Conservation (phyloP, 129 eudicot genomes). For the Flaveria trinervia region DNA sequence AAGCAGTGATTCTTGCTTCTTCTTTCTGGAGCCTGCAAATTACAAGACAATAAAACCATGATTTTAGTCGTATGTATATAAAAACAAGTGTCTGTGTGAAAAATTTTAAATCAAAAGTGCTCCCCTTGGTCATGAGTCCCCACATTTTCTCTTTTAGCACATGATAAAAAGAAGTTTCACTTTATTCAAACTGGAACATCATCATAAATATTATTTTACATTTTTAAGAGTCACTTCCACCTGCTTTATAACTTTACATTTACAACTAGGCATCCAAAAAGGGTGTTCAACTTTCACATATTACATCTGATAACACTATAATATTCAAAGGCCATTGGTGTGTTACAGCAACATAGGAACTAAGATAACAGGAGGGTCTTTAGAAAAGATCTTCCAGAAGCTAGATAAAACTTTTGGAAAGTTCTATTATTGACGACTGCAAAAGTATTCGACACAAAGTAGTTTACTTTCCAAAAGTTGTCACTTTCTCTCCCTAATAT, state of each 20-base stretch:
- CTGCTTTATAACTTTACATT: slow-evolving; percentile 12
- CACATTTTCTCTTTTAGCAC: slow-evolving; percentile 17
- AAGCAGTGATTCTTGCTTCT: slow-evolving; percentile 87
- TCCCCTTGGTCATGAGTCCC: slow-evolving; percentile 24
- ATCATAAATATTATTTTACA: neutral
- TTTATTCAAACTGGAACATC: neutral
- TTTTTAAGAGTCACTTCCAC: slow-evolving; percentile 14
- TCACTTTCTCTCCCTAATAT: neutral
- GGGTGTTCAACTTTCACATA: slow-evolving; percentile 8
- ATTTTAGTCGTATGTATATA: slow-evolving; percentile 10
- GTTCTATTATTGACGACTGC: slow-evolving; percentile 8
- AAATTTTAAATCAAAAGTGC: slow-evolving; percentile 9
- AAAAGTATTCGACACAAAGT: neutral
- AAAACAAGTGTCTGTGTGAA: slow-evolving; percentile 8
- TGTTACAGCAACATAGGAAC: neutral
- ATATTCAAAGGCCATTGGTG: slow-evolving; percentile 8
- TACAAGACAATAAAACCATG: slow-evolving; percentile 16
- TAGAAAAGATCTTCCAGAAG: neutral
- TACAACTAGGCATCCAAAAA: slow-evolving; percentile 21
- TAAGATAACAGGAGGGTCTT: slow-evolving; percentile 1
- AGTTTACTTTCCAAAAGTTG: slow-evolving; percentile 7
- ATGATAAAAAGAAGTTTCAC: slow-evolving; percentile 2
- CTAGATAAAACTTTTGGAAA: neutral
- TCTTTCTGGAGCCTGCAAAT: slow-evolving; percentile 68
- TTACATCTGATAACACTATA: slow-evolving; percentile 6